Evolutionary conservation across 495 filamentous ascomycete genomes (phyloP), one percentile per base, ranked within the genome.

Genomic region (Hypoxylon trugodes): DNA sequence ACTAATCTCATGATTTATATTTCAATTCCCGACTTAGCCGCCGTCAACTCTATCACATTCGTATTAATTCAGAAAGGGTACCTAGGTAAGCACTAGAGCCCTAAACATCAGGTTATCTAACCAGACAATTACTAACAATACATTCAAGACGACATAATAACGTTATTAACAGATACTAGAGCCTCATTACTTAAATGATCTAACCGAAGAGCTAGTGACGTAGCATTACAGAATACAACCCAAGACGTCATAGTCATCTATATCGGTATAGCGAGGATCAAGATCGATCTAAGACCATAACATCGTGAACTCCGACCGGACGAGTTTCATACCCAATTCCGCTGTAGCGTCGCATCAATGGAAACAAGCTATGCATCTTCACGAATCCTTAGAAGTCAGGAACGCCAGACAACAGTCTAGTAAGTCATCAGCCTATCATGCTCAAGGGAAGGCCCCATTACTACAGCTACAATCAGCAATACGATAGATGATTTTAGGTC

Each of bases 261-360:
- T n/a, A n/a, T n/a, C n/a, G n/a, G n/a, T n/a, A n/a, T n/a, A n/a
- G n/a, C n/a, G n/a, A n/a, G n/a, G n/a, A n/a, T n/a, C 37, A 74
- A 10, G 73, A 75, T 62, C 2, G 18, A 10, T 42, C 24, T 22
- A 42, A 21, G 9, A 15, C 16, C 18, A 42, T 42, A 21, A 21
- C 38, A 8, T 42, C 6, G 38, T 12, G 35, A 16, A 15, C 5
- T 4, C 10, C 13, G 12, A 4, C 1, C 6, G n/a, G 16, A 16
- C 9, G 24, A 42, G 38, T n/a, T n/a, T n/a, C n/a, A n/a, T n/a
- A n/a, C n/a, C n/a, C n/a, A n/a, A 22, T 12, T 6, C 38, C 18
- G 38, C 38, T 12, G 16, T 22, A 42, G n/a, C 38, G 38, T 42
- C 38, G 38, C 38, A 42, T 4, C 18, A 22, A 12, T 9, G 6